Evolutionary conservation across 2,329 filamentous ascomycete genomes (phyloP).

Genomic region (Cladosporium austrohemisphaericum): DNA sequence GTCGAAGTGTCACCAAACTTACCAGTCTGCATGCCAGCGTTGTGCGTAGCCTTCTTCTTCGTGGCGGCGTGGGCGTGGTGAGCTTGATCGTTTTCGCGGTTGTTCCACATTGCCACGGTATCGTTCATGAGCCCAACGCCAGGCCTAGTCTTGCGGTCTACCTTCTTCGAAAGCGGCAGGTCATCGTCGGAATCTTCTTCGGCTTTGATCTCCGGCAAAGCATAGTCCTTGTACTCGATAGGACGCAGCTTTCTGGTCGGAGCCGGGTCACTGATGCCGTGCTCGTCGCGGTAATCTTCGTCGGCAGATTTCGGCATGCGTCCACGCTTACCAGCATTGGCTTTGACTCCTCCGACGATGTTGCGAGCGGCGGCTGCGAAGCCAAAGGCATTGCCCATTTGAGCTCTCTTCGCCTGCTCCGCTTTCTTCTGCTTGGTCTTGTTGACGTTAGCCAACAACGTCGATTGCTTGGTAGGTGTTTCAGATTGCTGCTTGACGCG

Average conservation of each 20-base stretch:
- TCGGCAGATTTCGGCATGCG: neutral
- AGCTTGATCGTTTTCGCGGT: neutral
- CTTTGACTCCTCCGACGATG: neutral
- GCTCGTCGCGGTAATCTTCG: neutral
- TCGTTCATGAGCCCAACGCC: neutral
- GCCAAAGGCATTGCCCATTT: neutral
- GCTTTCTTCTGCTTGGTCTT: conserved; percentile 10
- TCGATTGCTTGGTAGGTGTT: neutral
- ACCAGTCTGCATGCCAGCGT: no score
- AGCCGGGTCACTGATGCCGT: neutral
- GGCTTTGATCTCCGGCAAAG: neutral
- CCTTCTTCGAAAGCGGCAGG: neutral
- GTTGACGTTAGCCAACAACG: conserved; percentile 2
- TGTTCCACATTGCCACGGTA: neutral
- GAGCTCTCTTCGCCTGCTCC: neutral
- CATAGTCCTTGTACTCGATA: neutral
- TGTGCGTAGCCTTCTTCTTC: no score
- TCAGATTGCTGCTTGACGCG: neutral
- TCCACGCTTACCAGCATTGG: neutral
- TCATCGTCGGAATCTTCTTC: conserved; percentile 5
- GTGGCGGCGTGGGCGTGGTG: neutral
- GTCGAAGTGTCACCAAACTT: no score
- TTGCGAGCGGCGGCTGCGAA: neutral
- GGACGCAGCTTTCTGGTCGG: neutral
- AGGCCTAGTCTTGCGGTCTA: neutral